Evolutionary conservation across 2,329 filamentous ascomycete species (phyloP).

Genomic region (Penicillium hesseltinei): DNA sequence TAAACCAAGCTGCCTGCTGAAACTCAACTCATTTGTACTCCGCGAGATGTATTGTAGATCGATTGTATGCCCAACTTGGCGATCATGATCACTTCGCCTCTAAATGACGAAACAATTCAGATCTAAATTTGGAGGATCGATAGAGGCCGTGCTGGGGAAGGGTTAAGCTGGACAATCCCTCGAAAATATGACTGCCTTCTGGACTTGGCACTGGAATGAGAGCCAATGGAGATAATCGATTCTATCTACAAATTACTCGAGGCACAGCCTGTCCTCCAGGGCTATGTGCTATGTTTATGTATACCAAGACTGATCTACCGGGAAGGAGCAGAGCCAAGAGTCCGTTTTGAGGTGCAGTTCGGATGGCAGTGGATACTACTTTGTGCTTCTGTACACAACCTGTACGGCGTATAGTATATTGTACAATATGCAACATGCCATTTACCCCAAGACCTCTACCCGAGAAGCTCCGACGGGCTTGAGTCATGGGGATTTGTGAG

Average conservation of each 20-base stretch:
- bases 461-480: constrained; percentile 6
- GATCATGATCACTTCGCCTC: constrained; percentile 3
- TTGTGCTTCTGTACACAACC: background rate
- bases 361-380: constrained; percentile 3
- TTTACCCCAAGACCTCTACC: background rate
- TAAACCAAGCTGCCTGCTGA: constrained; percentile 1
- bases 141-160: background rate
- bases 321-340: constrained; percentile 12
- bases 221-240: background rate
- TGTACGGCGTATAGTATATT: background rate
- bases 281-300: background rate
- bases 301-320: constrained; percentile 12
- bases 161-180: constrained; percentile 2
- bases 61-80: constrained; percentile 7
- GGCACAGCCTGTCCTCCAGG: background rate
- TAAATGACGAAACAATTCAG: background rate
- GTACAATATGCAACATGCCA: background rate
- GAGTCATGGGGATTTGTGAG: background rate
- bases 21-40: background rate
- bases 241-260: background rate
- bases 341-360: background rate
- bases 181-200: constrained; percentile 3
- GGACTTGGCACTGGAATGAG: constrained; percentile 1
- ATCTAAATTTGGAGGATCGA: constrained; percentile 2
- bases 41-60: constrained; percentile 1